These are phyloP conservation scores for Kazachstania sp. DNA, from an alignment of 1,139 yeast species.

Conservation along the genomic window DNA sequence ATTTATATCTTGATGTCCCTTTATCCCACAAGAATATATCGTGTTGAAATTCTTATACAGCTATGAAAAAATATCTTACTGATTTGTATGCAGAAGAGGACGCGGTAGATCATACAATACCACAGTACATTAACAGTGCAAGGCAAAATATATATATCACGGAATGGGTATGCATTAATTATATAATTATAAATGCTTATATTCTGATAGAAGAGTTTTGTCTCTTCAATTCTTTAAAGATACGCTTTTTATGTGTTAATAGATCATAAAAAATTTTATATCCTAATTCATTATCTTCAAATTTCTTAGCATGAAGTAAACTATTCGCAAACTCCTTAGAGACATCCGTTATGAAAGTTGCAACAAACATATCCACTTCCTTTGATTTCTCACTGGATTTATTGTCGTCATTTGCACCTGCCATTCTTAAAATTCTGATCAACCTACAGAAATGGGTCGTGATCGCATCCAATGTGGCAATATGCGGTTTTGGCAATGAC, in stretches of 20 bases:
- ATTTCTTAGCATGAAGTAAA: conserved; percentile 38
- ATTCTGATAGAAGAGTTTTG: conserved; percentile 6
- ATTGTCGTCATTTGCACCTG: conserved; percentile 5
- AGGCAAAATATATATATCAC: too few species aligned
- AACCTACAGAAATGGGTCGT: conserved; percentile 65
- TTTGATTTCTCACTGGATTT: conserved; percentile 15
- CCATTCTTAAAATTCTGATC: conserved; percentile 45
- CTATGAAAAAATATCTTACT: too few species aligned
- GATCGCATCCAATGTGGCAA: conserved; percentile 75
- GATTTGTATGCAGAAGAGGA: too few species aligned
- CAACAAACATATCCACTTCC: conserved; percentile 23
- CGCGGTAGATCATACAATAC: too few species aligned
- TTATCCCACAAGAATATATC: too few species aligned
- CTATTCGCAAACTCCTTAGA: conserved; percentile 62
- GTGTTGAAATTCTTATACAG: too few species aligned
- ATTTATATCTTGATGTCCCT: too few species aligned
- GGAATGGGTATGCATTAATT: neutral
- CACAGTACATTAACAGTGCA: too few species aligned
- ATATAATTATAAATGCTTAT: neutral
- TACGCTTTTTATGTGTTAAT: conserved; percentile 47
- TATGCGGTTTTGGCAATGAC: conserved; percentile 61
- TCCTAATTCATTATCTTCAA: conserved; percentile 53
- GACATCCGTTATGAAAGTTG: conserved; percentile 42
- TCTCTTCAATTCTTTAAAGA: conserved; percentile 43
- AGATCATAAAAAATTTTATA: conserved; percentile 53